These are phyloP conservation scores for Candida wancherniae DNA, from an alignment of 805 yeast species.

Conservation along the genomic window DNA sequence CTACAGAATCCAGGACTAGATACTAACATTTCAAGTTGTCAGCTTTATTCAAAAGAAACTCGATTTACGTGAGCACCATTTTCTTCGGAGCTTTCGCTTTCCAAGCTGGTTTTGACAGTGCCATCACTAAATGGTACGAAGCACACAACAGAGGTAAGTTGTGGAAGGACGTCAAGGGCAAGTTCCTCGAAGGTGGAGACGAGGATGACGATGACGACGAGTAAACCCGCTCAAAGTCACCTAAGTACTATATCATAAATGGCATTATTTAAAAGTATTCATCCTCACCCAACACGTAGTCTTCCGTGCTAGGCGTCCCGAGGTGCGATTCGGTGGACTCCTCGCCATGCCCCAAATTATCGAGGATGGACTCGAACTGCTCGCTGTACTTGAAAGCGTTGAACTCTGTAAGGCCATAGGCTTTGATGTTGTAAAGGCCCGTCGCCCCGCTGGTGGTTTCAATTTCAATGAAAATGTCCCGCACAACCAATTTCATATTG, in stretches of 20 bases:
- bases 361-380: conserved; percentile 12
- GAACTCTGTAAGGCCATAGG: conserved; percentile 13
- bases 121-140: conserved; percentile 67
- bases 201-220: conserved; percentile 59
- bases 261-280: conserved; percentile 1
- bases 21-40: conserved; percentile 24
- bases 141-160: conserved; percentile 78
- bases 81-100: conserved; percentile 82
- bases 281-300: conserved; percentile 7
- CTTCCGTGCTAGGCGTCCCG: neutral
- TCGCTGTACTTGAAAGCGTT: conserved; percentile 8
- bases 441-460: conserved; percentile 8
- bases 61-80: conserved; percentile 77
- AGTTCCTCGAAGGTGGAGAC: conserved; percentile 49
- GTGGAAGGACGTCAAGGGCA: conserved; percentile 74
- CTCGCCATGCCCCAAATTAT: conserved; percentile 4
- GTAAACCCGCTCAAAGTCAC: conserved; percentile 5
- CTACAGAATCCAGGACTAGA: too few relatives aligned
- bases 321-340: neutral
- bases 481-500: conserved; percentile 27
- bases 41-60: conserved; percentile 67
- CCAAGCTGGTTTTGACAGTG: conserved; percentile 70
- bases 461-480: conserved; percentile 30
- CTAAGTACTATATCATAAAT: conserved; percentile 1
- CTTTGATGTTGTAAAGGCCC: conserved; percentile 14